phyloP scores from a whole-genome alignment of 352 stramenopile species.

The Pythium utonaiense region DNA sequence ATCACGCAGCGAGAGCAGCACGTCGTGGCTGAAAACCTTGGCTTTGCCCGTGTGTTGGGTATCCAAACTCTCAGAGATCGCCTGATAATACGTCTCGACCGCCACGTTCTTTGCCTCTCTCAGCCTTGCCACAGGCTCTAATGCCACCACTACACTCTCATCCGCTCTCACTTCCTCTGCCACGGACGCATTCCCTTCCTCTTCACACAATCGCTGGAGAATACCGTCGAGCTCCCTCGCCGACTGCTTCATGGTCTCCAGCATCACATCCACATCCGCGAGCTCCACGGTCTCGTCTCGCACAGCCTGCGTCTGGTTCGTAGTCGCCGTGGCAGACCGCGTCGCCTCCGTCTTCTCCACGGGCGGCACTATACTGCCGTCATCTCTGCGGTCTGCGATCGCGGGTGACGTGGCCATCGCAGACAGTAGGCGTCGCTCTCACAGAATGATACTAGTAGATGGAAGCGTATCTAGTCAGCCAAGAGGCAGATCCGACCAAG shows the following conservation, averaged over 20 bases:
- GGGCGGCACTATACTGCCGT: not conserved
- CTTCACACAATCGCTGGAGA: slow-evolving; percentile 36
- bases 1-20: not conserved
- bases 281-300: not conserved
- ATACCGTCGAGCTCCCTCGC: slow-evolving; percentile 43
- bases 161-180: not conserved
- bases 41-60: not conserved
- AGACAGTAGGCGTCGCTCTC: no score
- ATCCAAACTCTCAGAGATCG: slow-evolving; percentile 9
- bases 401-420: not conserved
- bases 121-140: not conserved
- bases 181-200: not conserved
- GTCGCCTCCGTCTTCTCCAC: not conserved
- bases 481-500: no score
- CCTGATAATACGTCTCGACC: slow-evolving; percentile 9
- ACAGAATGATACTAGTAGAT: no score
- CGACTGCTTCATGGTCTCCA: slow-evolving; percentile 30
- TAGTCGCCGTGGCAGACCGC: not conserved
- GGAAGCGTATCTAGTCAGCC: no score
- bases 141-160: not conserved
- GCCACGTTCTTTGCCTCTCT: not conserved
- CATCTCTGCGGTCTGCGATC: not conserved
- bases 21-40: not conserved
- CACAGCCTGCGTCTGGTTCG: not conserved
- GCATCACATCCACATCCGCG: slow-evolving; percentile 3